Evolutionary conservation across 2,329 filamentous ascomycete genomes (phyloP), one percentile per base, ranked within the genome.

Genomic region (Remersonia thermophila): DNA sequence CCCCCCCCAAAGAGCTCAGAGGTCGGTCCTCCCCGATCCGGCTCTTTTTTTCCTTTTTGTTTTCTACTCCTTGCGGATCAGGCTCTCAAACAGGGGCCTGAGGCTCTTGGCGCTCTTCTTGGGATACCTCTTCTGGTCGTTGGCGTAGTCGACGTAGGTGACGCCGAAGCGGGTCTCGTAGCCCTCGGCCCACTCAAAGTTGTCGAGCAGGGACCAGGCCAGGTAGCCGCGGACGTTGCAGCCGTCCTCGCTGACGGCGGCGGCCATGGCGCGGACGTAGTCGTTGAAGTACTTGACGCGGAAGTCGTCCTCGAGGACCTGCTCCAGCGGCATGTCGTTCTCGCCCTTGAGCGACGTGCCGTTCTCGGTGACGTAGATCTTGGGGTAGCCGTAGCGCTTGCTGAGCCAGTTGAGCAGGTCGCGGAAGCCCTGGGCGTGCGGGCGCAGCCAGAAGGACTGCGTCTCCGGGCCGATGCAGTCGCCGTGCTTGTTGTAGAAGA

Each of bases 101-200:
- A 93, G 69, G 51, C 71, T 69, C 58, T 67, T 71, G 14, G 82
- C 84, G 56, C 83, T 91, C 71, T 86, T 84, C 71, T 93, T 93
- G 27, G 84, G 78, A 47, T 78, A 71, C 35, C 84, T 67, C 65
- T 79, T 83, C 67, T 93, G 85, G 16, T 75, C 78, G 47, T 83
- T 73, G 49, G 73, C 63, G 56, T 91, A 93, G 60, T 93, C 83
- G 35, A 93, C 83, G 55, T 71, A 91, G 6, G 79, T 83, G 38
- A 86, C 83, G 17, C 84, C 84, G 51, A 93, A 93, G 18, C 84
- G 71, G 30, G 83, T 91, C 62, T 83, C 78, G 53, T 89, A 93
- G 9, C 84, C 84, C 56, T 93, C 84, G n/a, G 84, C 82, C 83
- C 83, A 89, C 59, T 89, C 83, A 51, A 89, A 89, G 64, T 89